A percentile compares a stretch with the other conserved stretches of the same genome.
Evolutionary conservation across 78 protist species (phyloP).

Genomic region (Bigelowiella natans): DNA sequence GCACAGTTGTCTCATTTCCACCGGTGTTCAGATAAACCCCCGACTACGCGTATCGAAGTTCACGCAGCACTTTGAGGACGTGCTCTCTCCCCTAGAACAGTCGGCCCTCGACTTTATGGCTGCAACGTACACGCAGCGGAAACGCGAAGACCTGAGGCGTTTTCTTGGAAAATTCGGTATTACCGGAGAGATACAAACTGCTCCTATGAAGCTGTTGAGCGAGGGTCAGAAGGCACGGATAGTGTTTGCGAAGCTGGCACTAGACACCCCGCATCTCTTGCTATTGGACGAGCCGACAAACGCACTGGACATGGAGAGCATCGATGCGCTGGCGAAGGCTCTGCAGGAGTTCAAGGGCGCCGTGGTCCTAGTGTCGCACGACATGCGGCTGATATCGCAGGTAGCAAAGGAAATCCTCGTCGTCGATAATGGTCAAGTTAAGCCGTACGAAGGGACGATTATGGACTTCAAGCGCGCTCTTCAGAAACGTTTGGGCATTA

Average conservation of each 20-base stretch:
- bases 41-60: not conserved
- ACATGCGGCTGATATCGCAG: not conserved
- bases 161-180: not conserved
- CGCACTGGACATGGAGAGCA: slow-evolving; percentile 20
- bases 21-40: not conserved
- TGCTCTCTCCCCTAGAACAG: not conserved
- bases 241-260: not conserved
- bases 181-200: not conserved
- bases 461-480: not conserved
- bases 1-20: not conserved
- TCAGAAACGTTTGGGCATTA: too few species aligned
- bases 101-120: not conserved
- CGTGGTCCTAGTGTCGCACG: not conserved
- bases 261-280: not conserved
- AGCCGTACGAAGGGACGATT: not conserved
- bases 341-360: not conserved
- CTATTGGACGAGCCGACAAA: slow-evolving; percentile 43
- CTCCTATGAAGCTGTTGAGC: not conserved
- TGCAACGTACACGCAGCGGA: not conserved
- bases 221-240: not conserved
- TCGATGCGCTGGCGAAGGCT: not conserved
- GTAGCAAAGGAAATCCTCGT: not conserved
- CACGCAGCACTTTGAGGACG: not conserved
- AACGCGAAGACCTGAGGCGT: not conserved
- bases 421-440: not conserved